Percentiles rank a stretch among this genome's conserved stretches.
These are phyloP conservation scores for Cyberlindnera maritima DNA, from an alignment of 805 yeast species.

Conservation along the genomic window DNA sequence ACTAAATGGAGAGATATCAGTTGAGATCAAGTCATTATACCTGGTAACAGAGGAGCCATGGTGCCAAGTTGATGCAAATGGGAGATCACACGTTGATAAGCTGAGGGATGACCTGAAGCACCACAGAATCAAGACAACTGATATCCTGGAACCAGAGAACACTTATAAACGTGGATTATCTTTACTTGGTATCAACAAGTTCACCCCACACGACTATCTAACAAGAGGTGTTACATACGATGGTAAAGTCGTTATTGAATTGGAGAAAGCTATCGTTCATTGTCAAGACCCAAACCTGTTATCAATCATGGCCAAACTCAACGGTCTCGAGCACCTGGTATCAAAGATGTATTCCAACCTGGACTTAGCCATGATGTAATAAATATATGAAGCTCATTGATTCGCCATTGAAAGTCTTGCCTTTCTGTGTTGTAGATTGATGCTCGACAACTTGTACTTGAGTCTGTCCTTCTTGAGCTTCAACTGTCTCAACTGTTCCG, in stretches of 20 bases:
- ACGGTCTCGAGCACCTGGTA: slow-evolving; percentile 45
- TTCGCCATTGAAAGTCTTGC: slow-evolving; percentile 25
- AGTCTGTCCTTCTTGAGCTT: slow-evolving; percentile 44
- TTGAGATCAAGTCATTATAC: slow-evolving; percentile 54
- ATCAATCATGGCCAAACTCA: slow-evolving; percentile 61
- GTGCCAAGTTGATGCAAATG: slow-evolving; percentile 52
- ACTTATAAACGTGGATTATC: slow-evolving; percentile 28
- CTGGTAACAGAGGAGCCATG: slow-evolving; percentile 59
- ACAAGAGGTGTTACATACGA: slow-evolving; percentile 63
- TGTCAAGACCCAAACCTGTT: slow-evolving; percentile 68
- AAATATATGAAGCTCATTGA: not conserved
- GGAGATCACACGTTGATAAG: slow-evolving; percentile 55
- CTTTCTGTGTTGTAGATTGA: slow-evolving; percentile 28
- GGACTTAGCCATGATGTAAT: slow-evolving; percentile 24
- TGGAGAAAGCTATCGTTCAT: slow-evolving; percentile 55
- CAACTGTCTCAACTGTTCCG: slow-evolving; percentile 38
- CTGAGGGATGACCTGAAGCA: slow-evolving; percentile 53
- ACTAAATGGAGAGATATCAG: slow-evolving; percentile 58
- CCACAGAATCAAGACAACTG: slow-evolving; percentile 36
- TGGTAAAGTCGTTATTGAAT: slow-evolving; percentile 57
- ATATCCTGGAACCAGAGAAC: slow-evolving; percentile 40
- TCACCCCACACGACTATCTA: slow-evolving; percentile 47
- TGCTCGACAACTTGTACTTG: slow-evolving; percentile 35
- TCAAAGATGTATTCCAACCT: slow-evolving; percentile 26
- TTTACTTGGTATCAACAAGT: slow-evolving; percentile 32